Conservation (phyloP, 2,329 filamentous ascomycete species). For the Arthrobotrys megalospora region DNA sequence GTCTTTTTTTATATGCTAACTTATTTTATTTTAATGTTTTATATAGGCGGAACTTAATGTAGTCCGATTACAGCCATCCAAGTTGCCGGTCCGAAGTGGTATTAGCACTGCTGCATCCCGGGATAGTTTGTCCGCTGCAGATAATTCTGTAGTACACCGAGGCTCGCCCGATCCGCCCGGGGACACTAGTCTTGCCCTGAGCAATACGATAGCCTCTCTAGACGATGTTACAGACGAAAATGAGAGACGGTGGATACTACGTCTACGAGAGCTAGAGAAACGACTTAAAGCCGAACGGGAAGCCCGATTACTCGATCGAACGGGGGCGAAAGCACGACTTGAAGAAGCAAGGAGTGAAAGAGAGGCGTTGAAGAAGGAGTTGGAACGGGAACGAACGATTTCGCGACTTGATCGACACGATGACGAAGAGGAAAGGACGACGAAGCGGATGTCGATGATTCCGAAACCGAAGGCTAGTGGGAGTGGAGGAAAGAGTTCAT, state of each 20-base stretch:
- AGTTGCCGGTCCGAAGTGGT: slow-evolving; percentile 51
- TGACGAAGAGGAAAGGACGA: slow-evolving; percentile 43
- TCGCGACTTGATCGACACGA: slow-evolving; percentile 51
- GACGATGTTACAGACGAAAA: slow-evolving; percentile 66
- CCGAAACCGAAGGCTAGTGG: slow-evolving; percentile 48
- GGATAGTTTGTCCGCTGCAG: slow-evolving; percentile 49
- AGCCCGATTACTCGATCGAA: slow-evolving; percentile 85
- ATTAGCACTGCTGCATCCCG: slow-evolving; percentile 41
- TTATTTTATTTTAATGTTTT: slow-evolving; percentile 6
- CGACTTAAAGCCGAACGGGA: slow-evolving; percentile 92
- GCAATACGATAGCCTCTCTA: slow-evolving; percentile 64
- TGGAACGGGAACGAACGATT: slow-evolving; percentile 73
- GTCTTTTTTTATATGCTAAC: slow-evolving; percentile 17
- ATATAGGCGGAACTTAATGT: slow-evolving; percentile 57
- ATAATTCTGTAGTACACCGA: slow-evolving; percentile 53
- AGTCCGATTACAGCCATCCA: slow-evolving; percentile 58
- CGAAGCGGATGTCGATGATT: slow-evolving; percentile 55
- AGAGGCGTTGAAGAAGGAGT: slow-evolving; percentile 76
- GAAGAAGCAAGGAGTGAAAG: slow-evolving; percentile 83
- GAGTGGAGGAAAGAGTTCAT: slow-evolving; percentile 10
- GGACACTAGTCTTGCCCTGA: slow-evolving; percentile 65
- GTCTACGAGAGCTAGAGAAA: slow-evolving; percentile 88
- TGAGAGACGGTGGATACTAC: slow-evolving; percentile 85
- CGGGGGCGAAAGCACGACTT: slow-evolving; percentile 83
- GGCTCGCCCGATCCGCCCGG: slow-evolving; percentile 65